Percentiles rank a stretch among this genome's conserved stretches.
These are phyloP conservation scores for Pseudonitzschia pungens DNA, from an alignment of 108 stramenopile species.

Conservation along the genomic window DNA sequence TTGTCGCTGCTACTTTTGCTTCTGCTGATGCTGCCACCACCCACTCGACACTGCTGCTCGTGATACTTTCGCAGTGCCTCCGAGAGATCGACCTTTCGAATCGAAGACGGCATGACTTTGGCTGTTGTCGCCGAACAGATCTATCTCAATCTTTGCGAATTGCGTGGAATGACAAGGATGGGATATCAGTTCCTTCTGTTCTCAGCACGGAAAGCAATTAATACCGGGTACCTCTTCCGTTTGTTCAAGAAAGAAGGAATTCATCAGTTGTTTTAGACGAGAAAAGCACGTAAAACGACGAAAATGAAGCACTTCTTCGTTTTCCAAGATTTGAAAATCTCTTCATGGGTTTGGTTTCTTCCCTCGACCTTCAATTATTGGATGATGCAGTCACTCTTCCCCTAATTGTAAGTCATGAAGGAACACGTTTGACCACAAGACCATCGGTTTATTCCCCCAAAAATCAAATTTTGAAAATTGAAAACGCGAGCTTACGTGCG, in stretches of 20 bases:
- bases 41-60: background rate
- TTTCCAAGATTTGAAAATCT: background rate
- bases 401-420: background rate
- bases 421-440: background rate
- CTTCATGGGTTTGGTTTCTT: background rate
- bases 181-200: too few relatives aligned
- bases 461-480: constrained; percentile 12
- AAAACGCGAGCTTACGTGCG: background rate
- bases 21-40: background rate
- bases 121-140: background rate
- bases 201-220: too few relatives aligned
- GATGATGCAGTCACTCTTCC: too few relatives aligned
- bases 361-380: background rate
- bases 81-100: background rate
- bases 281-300: background rate
- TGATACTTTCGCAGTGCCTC: constrained; percentile 17
- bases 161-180: too few relatives aligned
- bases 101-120: constrained; percentile 12
- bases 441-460: background rate
- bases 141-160: background rate
- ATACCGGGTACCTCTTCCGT: too few relatives aligned
- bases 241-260: too few relatives aligned
- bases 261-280: too few relatives aligned
- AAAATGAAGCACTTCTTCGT: background rate
- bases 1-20: background rate